Evolutionary conservation across 2,329 filamentous ascomycete species (phyloP), one percentile per base, ranked within the genome.

Genomic region (Xylariaceae sp.): DNA sequence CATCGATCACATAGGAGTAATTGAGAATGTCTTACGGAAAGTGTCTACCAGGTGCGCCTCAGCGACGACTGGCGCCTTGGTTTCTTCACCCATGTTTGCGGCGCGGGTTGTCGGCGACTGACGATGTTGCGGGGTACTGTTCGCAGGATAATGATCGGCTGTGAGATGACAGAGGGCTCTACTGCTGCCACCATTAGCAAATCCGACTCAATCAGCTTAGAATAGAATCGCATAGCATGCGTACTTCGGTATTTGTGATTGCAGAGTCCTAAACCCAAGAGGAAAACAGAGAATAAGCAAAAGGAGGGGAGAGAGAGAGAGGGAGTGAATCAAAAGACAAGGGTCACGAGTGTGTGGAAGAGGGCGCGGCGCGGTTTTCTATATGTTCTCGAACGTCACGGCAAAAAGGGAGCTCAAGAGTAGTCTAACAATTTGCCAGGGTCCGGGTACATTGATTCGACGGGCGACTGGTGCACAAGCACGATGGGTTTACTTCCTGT

Each of bases 1-100:
- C 7, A 15, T 12, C 3, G 39, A 14, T 35, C 35, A 40, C 42
- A 44, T 30, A 11, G 10, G 10, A 31, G 22, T 19, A 44, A 41
- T 45, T 14, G 47, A 39, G 42, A 47, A 43, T 19, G 19, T 59
- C 81, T 77, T 71, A 85, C 82, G 80, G 65, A 75, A 89, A 17
- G 86, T 90, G 70, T 89, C 84, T 60, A 90, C 86, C 65, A 84
- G 72, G 70, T 90, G 86, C 64, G 87, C 86, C 76, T 90, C 87
- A 54, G 78, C 76, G 62, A 90, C 86, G 62, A 87, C 84, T 42
- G 78, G 80, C 59, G 61, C 65, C 67, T 75, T 78, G 63, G 69
- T 68, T 55, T 70, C 68, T 50, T 70, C 71, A 63, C 72, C 72
- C 77, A 81, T 80, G 53, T 54, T 58, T 62, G 61, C 50, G 58